Percentiles rank a stretch among this genome's conserved stretches.
Evolutionary conservation across 2,329 filamentous ascomycete genomes (phyloP).

Genomic region (Neonectria sp.): DNA sequence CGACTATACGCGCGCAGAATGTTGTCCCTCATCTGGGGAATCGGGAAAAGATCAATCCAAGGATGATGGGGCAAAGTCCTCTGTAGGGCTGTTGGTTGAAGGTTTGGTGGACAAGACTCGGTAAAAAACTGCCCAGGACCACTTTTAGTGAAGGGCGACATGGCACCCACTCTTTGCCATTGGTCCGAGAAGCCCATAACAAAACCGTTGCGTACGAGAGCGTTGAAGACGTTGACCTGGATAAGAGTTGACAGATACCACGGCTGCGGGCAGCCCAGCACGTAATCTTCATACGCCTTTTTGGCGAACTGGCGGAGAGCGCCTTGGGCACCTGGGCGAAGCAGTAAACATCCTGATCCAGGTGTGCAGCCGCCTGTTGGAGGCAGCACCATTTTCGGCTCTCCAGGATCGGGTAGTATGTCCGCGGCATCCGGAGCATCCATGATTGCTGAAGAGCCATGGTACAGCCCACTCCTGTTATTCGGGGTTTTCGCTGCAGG

Average conservation of each 20-base stretch:
- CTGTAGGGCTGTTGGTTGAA: constrained; percentile 5
- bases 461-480: no score
- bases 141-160: background rate
- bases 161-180: background rate
- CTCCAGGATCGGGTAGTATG: no score
- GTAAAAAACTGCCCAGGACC: no score
- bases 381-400: no score
- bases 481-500: no score
- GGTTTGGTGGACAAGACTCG: background rate
- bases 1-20: background rate
- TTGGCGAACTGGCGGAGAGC: background rate
- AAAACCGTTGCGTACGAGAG: constrained; percentile 4
- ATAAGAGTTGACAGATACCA: constrained; percentile 1
- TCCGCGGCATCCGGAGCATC: no score
- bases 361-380: no score
- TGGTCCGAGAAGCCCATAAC: background rate
- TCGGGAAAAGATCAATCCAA: constrained; percentile 20
- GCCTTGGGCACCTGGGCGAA: background rate
- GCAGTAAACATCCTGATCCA: background rate
- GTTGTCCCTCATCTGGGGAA: constrained; percentile 16
- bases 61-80: constrained; percentile 3
- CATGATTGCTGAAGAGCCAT: no score
- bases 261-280: background rate
- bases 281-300: constrained; percentile 8
- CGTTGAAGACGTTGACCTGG: constrained; percentile 13